Conservation (phyloP, 306 rosid genomes). For the Rosa lucieae region DNA sequence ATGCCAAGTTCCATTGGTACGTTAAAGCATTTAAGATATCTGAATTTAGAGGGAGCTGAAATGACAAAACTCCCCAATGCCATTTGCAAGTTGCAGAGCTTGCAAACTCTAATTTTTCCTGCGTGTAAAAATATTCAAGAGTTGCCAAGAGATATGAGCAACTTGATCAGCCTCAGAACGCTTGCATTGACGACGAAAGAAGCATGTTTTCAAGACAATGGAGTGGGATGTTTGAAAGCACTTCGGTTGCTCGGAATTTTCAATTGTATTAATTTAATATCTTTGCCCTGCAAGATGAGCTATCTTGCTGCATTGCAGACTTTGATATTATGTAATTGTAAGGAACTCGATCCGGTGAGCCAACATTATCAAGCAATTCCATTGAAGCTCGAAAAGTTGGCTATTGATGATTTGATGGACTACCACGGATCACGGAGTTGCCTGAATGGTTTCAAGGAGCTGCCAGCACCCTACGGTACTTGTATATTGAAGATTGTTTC, state of each 20-base stretch:
- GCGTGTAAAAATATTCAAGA: background rate
- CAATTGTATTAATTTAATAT: background rate
- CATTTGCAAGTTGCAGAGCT: constrained; percentile 18
- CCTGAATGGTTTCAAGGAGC: constrained; percentile 3
- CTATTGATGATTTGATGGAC: background rate
- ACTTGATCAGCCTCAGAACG: background rate
- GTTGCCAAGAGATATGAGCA: background rate
- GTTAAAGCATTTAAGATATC: constrained; percentile 16
- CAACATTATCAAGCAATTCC: background rate
- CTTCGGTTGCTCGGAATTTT: background rate
- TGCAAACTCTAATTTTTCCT: constrained; percentile 3
- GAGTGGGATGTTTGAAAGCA: constrained; percentile 1
- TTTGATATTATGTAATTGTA: background rate
- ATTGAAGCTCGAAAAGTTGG: background rate
- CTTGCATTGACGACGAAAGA: background rate
- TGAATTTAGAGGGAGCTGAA: background rate
- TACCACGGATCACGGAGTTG: background rate
- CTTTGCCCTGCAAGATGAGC: background rate
- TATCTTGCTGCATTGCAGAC: background rate
- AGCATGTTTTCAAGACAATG: background rate
- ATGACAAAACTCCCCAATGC: constrained; percentile 21
- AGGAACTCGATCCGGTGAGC: background rate
- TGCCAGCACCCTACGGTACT: background rate
- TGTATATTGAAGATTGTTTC: background rate
- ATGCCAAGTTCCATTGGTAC: constrained; percentile 16